Conservation (phyloP, 2,329 filamentous ascomycete genomes). For the Podosphaera leucotricha region DNA sequence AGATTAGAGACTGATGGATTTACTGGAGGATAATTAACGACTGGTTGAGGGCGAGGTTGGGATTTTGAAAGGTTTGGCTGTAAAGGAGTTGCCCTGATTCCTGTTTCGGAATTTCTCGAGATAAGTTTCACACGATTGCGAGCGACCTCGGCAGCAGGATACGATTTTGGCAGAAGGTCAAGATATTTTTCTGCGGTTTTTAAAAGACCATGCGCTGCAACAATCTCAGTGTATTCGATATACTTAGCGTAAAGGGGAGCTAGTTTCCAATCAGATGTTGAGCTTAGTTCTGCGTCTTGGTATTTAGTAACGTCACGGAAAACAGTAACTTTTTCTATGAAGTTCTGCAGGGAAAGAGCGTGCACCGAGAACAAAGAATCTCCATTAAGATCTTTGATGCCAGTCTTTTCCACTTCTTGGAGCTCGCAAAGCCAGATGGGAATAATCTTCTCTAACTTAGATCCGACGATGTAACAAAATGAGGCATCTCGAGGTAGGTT, state of each 20-base stretch:
- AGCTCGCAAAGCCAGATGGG: constrained; percentile 83
- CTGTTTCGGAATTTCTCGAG: constrained; percentile 33
- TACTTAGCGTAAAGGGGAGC: constrained; percentile 80
- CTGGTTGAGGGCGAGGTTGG: constrained; percentile 19
- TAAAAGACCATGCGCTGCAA: constrained; percentile 72
- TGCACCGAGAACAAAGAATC: constrained; percentile 84
- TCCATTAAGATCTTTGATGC: constrained; percentile 40
- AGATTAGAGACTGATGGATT: constrained; percentile 15
- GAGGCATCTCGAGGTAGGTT: constrained; percentile 68
- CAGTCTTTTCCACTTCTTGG: constrained; percentile 56
- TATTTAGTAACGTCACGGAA: constrained; percentile 92
- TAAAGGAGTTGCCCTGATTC: constrained; percentile 17
- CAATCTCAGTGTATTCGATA: constrained; percentile 86
- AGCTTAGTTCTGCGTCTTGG: constrained; percentile 48
- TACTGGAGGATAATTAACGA: constrained; percentile 18
- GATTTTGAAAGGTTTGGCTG: constrained; percentile 18
- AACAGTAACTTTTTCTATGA: constrained; percentile 95
- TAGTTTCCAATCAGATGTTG: constrained; percentile 70
- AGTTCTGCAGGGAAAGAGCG: constrained; percentile 64
- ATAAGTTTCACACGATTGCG: constrained; percentile 68
- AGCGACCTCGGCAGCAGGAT: constrained; percentile 69
- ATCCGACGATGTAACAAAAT: constrained; percentile 89
- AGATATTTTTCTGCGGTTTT: constrained; percentile 77
- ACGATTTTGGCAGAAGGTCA: constrained; percentile 58
- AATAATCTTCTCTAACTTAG: constrained; percentile 93